Evolutionary conservation across 1,284 basidiomycete species (phyloP).

Genomic region (Thelephora terrestris): DNA sequence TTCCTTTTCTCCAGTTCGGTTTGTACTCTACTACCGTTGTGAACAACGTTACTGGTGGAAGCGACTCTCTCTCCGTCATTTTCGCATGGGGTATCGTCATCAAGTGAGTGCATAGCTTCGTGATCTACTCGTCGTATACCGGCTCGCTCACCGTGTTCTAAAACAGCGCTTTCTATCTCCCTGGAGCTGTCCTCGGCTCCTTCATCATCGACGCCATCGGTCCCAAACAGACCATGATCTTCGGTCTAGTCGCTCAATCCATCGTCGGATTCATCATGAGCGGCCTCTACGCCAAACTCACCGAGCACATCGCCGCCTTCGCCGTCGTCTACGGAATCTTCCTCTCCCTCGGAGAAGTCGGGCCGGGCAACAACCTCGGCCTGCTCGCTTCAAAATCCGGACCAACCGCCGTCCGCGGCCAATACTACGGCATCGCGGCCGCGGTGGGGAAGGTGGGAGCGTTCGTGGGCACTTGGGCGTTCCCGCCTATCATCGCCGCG

Average conservation of each 20-base stretch:
- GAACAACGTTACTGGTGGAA: slow-evolving; percentile 50
- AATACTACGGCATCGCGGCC: slow-evolving; percentile 80
- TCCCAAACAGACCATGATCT: slow-evolving; percentile 72
- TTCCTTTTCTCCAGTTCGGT: slow-evolving; percentile 45
- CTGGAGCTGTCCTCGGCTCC: slow-evolving; percentile 70
- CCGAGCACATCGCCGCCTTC: slow-evolving; percentile 65
- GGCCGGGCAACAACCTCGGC: slow-evolving; percentile 74
- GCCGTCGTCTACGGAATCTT: slow-evolving; percentile 89
- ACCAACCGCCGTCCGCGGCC: slow-evolving; percentile 79
- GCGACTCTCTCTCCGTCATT: slow-evolving; percentile 40
- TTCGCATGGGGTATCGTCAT: slow-evolving; percentile 75
- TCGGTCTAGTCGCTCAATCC: slow-evolving; percentile 60
- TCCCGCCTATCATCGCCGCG: slow-evolving; percentile 59
- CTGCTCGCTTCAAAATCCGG: slow-evolving; percentile 75
- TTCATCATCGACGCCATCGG: slow-evolving; percentile 69
- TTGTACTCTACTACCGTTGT: slow-evolving; percentile 79
- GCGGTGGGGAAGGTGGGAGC: slow-evolving; percentile 88
- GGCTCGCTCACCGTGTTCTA: not conserved
- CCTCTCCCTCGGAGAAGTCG: slow-evolving; percentile 75
- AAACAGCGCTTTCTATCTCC: slow-evolving; percentile 65
- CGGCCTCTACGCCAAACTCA: slow-evolving; percentile 58
- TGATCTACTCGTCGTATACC: not conserved
- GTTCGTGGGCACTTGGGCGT: slow-evolving; percentile 74
- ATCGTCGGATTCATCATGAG: slow-evolving; percentile 81
- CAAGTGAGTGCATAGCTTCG: slow-evolving; percentile 41